phyloP scores from a whole-genome alignment of 2,329 filamentous ascomycete species.

The Colletotrichum tropicicola region DNA sequence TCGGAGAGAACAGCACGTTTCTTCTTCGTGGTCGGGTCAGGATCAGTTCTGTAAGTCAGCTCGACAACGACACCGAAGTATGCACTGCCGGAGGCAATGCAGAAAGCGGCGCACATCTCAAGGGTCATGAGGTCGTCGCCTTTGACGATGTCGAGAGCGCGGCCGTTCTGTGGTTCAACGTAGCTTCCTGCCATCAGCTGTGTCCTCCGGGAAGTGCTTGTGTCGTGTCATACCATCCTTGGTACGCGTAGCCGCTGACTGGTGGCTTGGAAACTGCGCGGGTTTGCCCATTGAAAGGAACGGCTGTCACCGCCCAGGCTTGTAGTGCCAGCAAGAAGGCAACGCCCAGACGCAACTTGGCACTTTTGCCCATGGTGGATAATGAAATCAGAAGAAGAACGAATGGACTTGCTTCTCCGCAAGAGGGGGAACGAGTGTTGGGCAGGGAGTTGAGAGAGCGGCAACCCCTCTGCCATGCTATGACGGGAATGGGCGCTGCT shows the following conservation, averaged over 20 bases:
- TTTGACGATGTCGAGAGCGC: slow-evolving; percentile 39
- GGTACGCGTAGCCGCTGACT: background rate
- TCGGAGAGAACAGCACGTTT: background rate
- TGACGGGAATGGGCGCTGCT: background rate
- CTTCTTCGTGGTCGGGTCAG: background rate
- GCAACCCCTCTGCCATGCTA: background rate
- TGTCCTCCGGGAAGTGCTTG: background rate
- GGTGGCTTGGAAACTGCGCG: background rate
- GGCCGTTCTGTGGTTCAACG: slow-evolving; percentile 39
- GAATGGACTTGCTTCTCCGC: background rate
- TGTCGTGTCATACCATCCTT: slow-evolving; percentile 1
- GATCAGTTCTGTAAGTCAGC: slow-evolving; percentile 1
- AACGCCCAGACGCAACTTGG: background rate
- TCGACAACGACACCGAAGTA: slow-evolving; percentile 42
- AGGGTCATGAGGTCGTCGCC: slow-evolving; percentile 44
- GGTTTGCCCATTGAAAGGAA: slow-evolving; percentile 1
- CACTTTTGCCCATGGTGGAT: background rate
- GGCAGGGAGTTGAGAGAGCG: background rate
- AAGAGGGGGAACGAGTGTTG: background rate
- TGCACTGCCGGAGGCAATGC: slow-evolving; percentile 33
- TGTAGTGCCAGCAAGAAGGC: background rate
- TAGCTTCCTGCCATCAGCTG: slow-evolving; percentile 33
- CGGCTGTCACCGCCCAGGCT: background rate
- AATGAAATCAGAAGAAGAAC: background rate
- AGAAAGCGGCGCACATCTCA: slow-evolving; percentile 41